Conservation (phyloP, 805 yeast species). For the Ogataea kodamae region DNA sequence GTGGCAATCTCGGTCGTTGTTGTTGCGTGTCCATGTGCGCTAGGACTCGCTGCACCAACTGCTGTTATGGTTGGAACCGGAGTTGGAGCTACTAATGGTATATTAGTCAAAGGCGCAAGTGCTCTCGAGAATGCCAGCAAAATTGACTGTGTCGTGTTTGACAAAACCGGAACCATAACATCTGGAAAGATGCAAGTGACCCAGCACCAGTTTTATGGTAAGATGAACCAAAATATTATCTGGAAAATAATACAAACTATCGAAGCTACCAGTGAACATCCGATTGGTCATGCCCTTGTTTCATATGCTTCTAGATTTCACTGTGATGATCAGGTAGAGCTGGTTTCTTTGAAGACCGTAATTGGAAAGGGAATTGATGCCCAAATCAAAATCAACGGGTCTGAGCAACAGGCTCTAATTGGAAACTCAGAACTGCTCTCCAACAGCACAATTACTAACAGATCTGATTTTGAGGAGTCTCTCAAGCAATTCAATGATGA, state of each 20-base stretch:
- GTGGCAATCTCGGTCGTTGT: conserved; percentile 89
- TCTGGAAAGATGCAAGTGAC: conserved; percentile 65
- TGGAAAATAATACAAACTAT: conserved; percentile 57
- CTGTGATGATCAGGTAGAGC: conserved; percentile 13
- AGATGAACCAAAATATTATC: conserved; percentile 25
- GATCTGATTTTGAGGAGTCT: conserved; percentile 17
- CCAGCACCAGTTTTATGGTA: conserved; percentile 21
- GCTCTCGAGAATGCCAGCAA: conserved; percentile 70
- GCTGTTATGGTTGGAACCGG: conserved; percentile 99
- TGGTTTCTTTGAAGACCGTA: conserved; percentile 36
- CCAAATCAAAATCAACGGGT: conserved; percentile 16
- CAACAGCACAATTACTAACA: conserved; percentile 22
- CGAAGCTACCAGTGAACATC: conserved; percentile 81
- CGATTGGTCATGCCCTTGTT: conserved; percentile 72
- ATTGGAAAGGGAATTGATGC: conserved; percentile 48
- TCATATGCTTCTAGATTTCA: conserved; percentile 25
- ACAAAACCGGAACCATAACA: conserved; percentile 95
- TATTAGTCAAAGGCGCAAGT: conserved; percentile 90
- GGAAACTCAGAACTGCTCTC: conserved; percentile 51
- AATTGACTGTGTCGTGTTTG: conserved; percentile 71
- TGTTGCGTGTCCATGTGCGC: conserved; percentile 98
- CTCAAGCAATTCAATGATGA: conserved; percentile 10
- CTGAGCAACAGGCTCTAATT: conserved; percentile 37
- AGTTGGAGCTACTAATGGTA: conserved; percentile 86
- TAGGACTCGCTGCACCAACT: conserved; percentile 97